These are phyloP conservation scores for Rhododendron ovatum DNA, from an alignment of 148 eudicot species.

Conservation along the genomic window DNA sequence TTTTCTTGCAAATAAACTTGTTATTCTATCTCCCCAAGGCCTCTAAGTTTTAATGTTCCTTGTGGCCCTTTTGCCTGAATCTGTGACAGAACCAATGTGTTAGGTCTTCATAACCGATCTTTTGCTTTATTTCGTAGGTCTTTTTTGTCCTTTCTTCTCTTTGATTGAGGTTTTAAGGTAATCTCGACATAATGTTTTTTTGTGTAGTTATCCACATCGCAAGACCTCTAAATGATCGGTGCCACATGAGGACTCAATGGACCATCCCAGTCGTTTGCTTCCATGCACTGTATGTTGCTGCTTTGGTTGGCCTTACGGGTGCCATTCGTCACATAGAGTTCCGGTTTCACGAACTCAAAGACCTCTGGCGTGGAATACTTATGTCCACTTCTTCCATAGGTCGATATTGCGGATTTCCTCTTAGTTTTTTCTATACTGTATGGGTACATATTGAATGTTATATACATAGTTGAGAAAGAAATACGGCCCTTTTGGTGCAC, in stretches of 20 bases:
- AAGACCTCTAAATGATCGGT: conserved; percentile 61
- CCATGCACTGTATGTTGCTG: conserved; percentile 60
- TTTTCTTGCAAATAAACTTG: neutral
- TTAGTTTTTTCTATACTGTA: neutral
- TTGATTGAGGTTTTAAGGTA: neutral
- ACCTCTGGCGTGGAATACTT: conserved; percentile 82
- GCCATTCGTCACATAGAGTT: conserved; percentile 77
- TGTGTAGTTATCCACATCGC: conserved; percentile 57
- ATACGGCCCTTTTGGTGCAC: neutral
- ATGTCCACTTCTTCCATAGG: conserved; percentile 65
- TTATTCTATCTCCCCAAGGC: neutral
- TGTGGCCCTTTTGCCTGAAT: neutral
- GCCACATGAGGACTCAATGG: conserved; percentile 75
- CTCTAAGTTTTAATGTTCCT: neutral
- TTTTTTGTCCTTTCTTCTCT: neutral
- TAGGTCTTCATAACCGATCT: neutral
- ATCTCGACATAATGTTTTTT: conserved; percentile 10
- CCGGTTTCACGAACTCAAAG: conserved; percentile 88
- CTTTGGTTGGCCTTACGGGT: conserved; percentile 58
- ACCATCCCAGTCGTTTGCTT: conserved; percentile 52
- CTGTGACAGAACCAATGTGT: neutral
- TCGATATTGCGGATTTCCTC: conserved; percentile 19
- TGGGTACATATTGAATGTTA: neutral
- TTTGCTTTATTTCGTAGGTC: neutral
- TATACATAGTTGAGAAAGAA: neutral